Conservation (phyloP, 768 basidiomycete genomes). For the Tricholoma hemisulphureum region DNA sequence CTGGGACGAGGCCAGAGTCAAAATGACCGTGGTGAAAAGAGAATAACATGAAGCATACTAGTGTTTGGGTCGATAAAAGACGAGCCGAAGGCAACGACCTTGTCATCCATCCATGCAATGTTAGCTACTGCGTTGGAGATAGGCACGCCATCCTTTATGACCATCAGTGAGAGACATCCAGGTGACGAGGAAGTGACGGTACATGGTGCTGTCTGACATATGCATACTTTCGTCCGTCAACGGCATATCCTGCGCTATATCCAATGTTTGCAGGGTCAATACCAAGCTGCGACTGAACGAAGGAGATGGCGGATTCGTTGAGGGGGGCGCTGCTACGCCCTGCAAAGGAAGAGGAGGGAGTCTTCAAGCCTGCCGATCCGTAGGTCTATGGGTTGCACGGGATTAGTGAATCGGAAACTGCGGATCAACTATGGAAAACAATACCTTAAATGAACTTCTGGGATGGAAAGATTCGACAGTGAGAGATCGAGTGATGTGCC, state of each 20-base stretch:
- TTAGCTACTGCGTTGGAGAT: constrained; percentile 42
- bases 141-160: constrained; percentile 23
- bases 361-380: constrained; percentile 23
- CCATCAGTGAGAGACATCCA: not conserved
- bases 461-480: constrained; percentile 27
- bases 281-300: constrained; percentile 25
- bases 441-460: constrained; percentile 22
- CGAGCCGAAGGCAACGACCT: constrained; percentile 39
- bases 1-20: constrained; percentile 3
- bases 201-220: constrained; percentile 35
- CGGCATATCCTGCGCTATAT: constrained; percentile 22
- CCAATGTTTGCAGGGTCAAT: constrained; percentile 19
- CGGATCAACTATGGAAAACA: not conserved
- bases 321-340: constrained; percentile 13
- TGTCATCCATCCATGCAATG: constrained; percentile 38
- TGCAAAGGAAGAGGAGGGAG: constrained; percentile 19
- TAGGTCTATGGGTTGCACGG: constrained; percentile 20
- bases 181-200: not conserved
- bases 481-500: constrained; percentile 24
- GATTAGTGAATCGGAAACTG: too few species aligned
- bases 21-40: not conserved
- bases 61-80: constrained; percentile 36
- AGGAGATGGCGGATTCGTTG: constrained; percentile 29
- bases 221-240: constrained; percentile 20
- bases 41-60: constrained; percentile 12